phyloP scores from a whole-genome alignment of 495 filamentous ascomycete genomes.

The Gamarada debralockiae region DNA sequence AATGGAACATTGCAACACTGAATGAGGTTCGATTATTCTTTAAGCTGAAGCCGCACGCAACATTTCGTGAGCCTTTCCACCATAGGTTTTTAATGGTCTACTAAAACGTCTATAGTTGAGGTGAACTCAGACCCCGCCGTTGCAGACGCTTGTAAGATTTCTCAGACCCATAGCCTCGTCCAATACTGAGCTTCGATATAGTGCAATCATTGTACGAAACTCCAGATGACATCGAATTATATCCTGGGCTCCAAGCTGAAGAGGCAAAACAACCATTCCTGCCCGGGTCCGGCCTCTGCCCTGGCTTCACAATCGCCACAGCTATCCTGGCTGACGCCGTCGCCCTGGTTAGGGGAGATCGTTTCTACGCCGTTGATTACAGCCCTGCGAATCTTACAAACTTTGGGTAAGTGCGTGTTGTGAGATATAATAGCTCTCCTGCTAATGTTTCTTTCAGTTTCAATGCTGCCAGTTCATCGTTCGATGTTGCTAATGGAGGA shows the following conservation, averaged over 20 bases:
- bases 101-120: constrained; percentile 73
- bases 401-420: constrained; percentile 61
- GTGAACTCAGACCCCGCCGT: constrained; percentile 76
- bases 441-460: no score
- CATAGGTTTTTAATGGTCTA: no score
- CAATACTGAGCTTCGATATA: no score
- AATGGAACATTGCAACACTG: constrained; percentile 74
- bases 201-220: constrained; percentile 51
- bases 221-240: constrained; percentile 75
- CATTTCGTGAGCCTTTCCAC: constrained; percentile 5
- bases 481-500: constrained; percentile 71
- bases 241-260: constrained; percentile 76
- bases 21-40: constrained; percentile 87
- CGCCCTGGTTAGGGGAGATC: constrained; percentile 73
- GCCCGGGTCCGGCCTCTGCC: constrained; percentile 75
- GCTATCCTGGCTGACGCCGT: constrained; percentile 82
- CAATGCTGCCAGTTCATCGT: background rate
- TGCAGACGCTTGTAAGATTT: constrained; percentile 58
- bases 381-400: constrained; percentile 71
- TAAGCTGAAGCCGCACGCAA: constrained; percentile 64
- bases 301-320: constrained; percentile 77
- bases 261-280: constrained; percentile 66
- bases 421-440: constrained; percentile 27
- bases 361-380: constrained; percentile 74
- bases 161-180: constrained; percentile 27